Evolutionary conservation across 2,329 filamentous ascomycete species (phyloP).

Genomic region (Xylariaceae sp.): DNA sequence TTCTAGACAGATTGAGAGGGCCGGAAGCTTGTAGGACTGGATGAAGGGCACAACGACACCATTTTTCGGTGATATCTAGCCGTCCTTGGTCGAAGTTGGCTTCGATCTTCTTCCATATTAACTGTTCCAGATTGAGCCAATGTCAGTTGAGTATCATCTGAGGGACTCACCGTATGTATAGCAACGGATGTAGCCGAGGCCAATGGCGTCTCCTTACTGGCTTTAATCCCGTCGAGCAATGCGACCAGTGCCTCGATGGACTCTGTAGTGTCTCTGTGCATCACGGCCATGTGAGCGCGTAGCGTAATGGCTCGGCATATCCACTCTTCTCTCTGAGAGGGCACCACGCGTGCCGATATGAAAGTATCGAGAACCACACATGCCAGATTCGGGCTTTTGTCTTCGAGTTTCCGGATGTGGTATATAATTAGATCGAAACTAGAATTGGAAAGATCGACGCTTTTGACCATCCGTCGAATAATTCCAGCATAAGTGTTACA

Average conservation of each 20-base stretch:
- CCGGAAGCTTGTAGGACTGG: constrained; percentile 62
- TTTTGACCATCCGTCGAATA: constrained; percentile 58
- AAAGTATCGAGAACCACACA: constrained; percentile 58
- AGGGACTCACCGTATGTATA: constrained; percentile 55
- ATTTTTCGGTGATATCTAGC: constrained; percentile 55
- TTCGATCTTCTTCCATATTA: constrained; percentile 75
- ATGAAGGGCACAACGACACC: constrained; percentile 69
- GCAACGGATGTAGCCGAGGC: constrained; percentile 60
- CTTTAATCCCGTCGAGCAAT: constrained; percentile 33
- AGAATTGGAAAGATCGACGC: constrained; percentile 54
- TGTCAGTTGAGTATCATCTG: background rate
- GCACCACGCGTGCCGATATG: constrained; percentile 51
- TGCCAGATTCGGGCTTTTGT: constrained; percentile 45
- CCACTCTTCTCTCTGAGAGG: constrained; percentile 49
- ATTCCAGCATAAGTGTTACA: constrained; percentile 44
- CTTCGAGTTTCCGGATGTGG: constrained; percentile 62
- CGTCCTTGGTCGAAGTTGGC: constrained; percentile 47
- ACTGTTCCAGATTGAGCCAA: background rate
- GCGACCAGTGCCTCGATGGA: constrained; percentile 23
- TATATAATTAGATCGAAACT: constrained; percentile 65
- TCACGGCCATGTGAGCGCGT: constrained; percentile 61
- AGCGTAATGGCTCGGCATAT: constrained; percentile 66
- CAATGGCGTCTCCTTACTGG: constrained; percentile 43
- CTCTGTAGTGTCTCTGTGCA: constrained; percentile 34
- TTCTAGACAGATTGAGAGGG: constrained; percentile 61